Percentiles rank a stretch among this genome's conserved stretches.
phyloP scores from a whole-genome alignment of 2,329 filamentous ascomycete genomes.

The Ophioceras dolichostomum region DNA sequence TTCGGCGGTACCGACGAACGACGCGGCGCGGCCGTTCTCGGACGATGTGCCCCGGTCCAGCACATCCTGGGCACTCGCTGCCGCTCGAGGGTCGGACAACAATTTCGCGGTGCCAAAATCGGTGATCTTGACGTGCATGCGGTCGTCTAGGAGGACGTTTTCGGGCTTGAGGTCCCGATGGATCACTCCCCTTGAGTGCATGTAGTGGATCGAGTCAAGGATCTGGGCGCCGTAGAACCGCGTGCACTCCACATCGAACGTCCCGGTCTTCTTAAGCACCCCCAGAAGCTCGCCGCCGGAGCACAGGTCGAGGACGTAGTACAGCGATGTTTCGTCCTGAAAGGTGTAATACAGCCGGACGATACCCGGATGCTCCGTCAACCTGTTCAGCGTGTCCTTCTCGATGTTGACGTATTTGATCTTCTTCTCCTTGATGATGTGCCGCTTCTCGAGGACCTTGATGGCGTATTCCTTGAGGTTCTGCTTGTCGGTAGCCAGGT shows the following conservation, averaged over 20 bases:
- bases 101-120: constrained; percentile 99
- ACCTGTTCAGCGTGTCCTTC: constrained; percentile 90
- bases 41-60: constrained; percentile 20
- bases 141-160: constrained; percentile 86
- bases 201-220: constrained; percentile 90
- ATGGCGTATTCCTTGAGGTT: constrained; percentile 94
- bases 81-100: constrained; percentile 46
- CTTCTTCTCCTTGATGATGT: constrained; percentile 99
- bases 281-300: constrained; percentile 85
- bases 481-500: constrained; percentile 84
- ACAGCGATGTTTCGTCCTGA: constrained; percentile 89
- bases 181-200: constrained; percentile 93
- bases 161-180: constrained; percentile 95
- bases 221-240: constrained; percentile 94
- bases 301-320: constrained; percentile 92
- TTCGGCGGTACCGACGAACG: constrained; percentile 94
- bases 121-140: constrained; percentile 97
- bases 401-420: constrained; percentile 99
- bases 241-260: constrained; percentile 90
- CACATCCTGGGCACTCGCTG: constrained; percentile 26
- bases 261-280: constrained; percentile 85
- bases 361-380: constrained; percentile 93
- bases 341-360: constrained; percentile 98
- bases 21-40: constrained; percentile 68
- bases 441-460: constrained; percentile 94